Evolutionary conservation across 2,329 filamentous ascomycete species (phyloP).

Genomic region (Chlorencoelia australis): DNA sequence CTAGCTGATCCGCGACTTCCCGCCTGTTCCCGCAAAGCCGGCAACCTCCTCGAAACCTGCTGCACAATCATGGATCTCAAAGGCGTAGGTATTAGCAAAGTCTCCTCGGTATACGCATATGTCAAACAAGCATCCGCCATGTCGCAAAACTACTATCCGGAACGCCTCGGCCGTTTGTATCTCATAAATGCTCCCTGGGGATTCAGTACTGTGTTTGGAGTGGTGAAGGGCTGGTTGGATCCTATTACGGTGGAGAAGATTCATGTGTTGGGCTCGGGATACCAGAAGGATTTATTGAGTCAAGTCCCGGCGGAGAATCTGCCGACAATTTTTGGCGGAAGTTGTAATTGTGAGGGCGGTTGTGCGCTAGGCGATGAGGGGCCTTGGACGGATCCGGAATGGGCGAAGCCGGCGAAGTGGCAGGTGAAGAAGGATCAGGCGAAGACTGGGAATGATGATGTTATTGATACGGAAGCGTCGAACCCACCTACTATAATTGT

Average conservation of each 20-base stretch:
- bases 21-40: slow-evolving; percentile 86
- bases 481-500: too few relatives aligned
- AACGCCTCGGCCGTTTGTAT: slow-evolving; percentile 91
- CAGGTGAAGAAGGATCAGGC: too few relatives aligned
- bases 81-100: slow-evolving; percentile 76
- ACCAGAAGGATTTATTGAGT: slow-evolving; percentile 72
- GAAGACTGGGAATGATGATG: too few relatives aligned
- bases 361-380: slow-evolving; percentile 83
- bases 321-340: slow-evolving; percentile 75
- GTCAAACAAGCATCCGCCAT: slow-evolving; percentile 75
- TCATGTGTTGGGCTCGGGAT: slow-evolving; percentile 71
- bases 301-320: slow-evolving; percentile 89
- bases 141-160: slow-evolving; percentile 98
- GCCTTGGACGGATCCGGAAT: slow-evolving; percentile 72
- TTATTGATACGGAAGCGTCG: too few relatives aligned
- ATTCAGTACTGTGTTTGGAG: slow-evolving; percentile 74
- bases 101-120: slow-evolving; percentile 79
- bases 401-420: slow-evolving; percentile 55
- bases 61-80: slow-evolving; percentile 98
- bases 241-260: slow-evolving; percentile 97
- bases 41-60: slow-evolving; percentile 88
- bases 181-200: slow-evolving; percentile 98
- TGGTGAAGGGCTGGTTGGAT: slow-evolving; percentile 91
- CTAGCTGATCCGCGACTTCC: slow-evolving; percentile 86
- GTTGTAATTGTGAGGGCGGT: slow-evolving; percentile 70